A percentile compares a stretch with the other conserved stretches of the same genome.
These are phyloP conservation scores for Boletus tomentosulus DNA, from an alignment of 768 basidiomycete species.

Conservation along the genomic window DNA sequence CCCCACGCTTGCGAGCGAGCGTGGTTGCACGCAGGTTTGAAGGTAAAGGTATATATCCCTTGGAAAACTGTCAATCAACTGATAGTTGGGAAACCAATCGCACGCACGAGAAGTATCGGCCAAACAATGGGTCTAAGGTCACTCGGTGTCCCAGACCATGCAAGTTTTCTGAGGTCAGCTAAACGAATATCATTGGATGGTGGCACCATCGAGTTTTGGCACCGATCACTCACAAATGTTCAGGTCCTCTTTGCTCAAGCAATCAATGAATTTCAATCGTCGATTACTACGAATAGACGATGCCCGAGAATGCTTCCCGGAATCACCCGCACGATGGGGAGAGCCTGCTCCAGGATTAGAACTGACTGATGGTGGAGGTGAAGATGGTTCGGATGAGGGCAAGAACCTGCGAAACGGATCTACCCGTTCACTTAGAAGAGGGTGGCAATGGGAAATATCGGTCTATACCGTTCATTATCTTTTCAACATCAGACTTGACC, in stretches of 20 bases:
- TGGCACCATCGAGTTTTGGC: neutral
- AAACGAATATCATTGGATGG: slow-evolving; percentile 4
- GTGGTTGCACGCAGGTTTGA: slow-evolving; percentile 69
- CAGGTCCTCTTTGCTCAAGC: slow-evolving; percentile 70
- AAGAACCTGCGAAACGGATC: slow-evolving; percentile 58
- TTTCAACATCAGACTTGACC: slow-evolving; percentile 65
- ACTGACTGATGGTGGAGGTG: slow-evolving; percentile 2
- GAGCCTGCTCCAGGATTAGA: slow-evolving; percentile 9
- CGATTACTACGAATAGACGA: slow-evolving; percentile 75
- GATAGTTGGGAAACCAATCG: neutral
- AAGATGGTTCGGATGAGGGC: slow-evolving; percentile 27
- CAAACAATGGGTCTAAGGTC: slow-evolving; percentile 89
- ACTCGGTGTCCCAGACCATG: slow-evolving; percentile 90
- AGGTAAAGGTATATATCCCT: slow-evolving; percentile 93
- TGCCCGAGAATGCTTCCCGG: slow-evolving; percentile 65
- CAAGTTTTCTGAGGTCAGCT: slow-evolving; percentile 85
- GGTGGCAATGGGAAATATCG: slow-evolving; percentile 11
- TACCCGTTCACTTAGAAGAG: slow-evolving; percentile 35
- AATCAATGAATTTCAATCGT: slow-evolving; percentile 77
- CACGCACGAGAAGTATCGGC: slow-evolving; percentile 85
- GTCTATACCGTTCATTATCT: slow-evolving; percentile 69
- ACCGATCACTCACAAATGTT: slow-evolving; percentile 61
- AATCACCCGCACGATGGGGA: slow-evolving; percentile 26
- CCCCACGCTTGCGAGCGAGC: slow-evolving; percentile 84
- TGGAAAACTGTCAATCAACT: slow-evolving; percentile 5